Conservation (phyloP, 176 grass and related monocot genomes). For the Stipa capillata region DNA sequence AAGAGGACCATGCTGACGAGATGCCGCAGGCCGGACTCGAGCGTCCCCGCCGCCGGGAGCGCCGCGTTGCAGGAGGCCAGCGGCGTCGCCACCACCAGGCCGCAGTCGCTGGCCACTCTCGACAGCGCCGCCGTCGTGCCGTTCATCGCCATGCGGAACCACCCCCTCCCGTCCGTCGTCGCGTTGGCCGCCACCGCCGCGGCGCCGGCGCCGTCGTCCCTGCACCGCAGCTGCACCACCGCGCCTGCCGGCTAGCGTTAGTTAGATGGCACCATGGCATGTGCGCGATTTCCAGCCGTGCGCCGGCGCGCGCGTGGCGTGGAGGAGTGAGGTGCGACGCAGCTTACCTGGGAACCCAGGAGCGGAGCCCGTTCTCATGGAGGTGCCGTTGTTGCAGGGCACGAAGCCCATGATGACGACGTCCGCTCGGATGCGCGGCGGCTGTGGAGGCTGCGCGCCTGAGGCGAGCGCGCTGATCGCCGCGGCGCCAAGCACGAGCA, state of each 20-base stretch:
- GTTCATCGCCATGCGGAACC: constrained; percentile 21
- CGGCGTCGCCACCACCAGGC: constrained; percentile 14
- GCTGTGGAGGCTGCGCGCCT: background rate
- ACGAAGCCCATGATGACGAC: constrained; percentile 22
- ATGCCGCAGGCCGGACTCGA: background rate
- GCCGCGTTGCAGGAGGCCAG: constrained; percentile 11
- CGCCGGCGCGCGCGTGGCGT: background rate
- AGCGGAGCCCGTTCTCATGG: constrained; percentile 7
- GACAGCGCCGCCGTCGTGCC: constrained; percentile 8
- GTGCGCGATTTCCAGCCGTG: background rate
- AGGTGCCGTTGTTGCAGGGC: constrained; percentile 15
- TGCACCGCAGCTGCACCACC: constrained; percentile 18
- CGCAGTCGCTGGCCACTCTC: background rate
- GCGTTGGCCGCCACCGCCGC: background rate
- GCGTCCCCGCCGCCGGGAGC: background rate
- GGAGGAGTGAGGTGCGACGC: background rate
- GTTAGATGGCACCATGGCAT: background rate
- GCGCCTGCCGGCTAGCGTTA: no score
- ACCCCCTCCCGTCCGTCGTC: constrained; percentile 21
- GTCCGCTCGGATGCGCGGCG: constrained; percentile 9
- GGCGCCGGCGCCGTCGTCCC: no score
- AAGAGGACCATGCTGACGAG: constrained; percentile 11
- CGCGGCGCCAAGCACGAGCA: background rate
- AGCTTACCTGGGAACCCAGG: constrained; percentile 9
- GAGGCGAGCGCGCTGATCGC: background rate